Conservation (phyloP, 192 early-diverging fungal species). For the Umbelopsis isabellina region DNA sequence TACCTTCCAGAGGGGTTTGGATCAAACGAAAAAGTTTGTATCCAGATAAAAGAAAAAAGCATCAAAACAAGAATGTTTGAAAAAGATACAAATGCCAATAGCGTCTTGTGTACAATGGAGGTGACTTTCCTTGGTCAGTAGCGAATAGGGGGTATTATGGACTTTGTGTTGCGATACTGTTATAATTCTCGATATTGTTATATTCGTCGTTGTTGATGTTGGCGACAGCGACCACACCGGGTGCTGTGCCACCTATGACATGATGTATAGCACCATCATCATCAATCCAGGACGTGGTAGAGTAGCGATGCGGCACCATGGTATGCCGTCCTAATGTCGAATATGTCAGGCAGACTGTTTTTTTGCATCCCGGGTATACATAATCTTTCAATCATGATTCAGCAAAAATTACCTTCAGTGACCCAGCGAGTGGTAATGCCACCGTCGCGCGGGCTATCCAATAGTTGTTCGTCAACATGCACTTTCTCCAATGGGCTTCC, state of each 20-base stretch:
- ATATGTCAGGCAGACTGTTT: no score
- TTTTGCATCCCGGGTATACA: no score
- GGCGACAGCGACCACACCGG: background rate
- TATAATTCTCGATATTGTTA: no score
- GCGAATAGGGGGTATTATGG: no score
- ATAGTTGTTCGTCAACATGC: conserved; percentile 2
- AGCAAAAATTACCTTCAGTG: conserved; percentile 6
- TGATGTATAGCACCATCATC: conserved; percentile 9
- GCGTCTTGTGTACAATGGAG: background rate
- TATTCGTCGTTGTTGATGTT: no score
- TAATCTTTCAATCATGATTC: no score
- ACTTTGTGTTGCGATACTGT: no score
- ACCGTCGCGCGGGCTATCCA: background rate
- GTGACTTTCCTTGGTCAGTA: background rate
- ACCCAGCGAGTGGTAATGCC: conserved; percentile 13
- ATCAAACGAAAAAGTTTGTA: no score
- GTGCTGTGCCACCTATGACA: background rate
- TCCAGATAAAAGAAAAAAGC: no score
- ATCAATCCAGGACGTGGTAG: conserved; percentile 8
- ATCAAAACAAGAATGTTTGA: no score
- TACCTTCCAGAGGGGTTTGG: no score
- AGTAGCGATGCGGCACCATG: conserved; percentile 15
- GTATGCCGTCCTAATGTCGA: background rate
- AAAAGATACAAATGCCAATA: no score
- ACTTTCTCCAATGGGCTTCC: conserved; percentile 1